Conservation (phyloP, 371 early-diverging fungal genomes). For the Mucor plumbeus region DNA sequence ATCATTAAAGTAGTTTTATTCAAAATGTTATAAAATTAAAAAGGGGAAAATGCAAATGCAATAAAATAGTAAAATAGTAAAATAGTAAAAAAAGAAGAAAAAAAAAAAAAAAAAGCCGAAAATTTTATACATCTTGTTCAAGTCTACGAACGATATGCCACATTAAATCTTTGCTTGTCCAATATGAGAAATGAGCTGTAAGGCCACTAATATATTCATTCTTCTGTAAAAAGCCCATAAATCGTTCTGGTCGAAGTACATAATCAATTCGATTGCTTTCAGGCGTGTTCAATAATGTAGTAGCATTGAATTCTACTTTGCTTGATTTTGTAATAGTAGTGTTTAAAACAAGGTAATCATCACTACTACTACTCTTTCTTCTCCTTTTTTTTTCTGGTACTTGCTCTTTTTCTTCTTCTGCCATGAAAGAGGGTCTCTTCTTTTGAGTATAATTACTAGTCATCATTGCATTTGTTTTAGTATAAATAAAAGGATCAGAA, state of each 20-base stretch:
- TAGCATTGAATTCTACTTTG: not conserved
- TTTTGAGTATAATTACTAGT: not conserved
- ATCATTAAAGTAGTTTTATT: slow-evolving; percentile 12
- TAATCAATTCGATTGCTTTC: slow-evolving; percentile 36
- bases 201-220: slow-evolving; percentile 48
- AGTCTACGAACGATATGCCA: slow-evolving; percentile 53
- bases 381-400: not conserved
- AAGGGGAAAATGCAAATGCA: not conserved
- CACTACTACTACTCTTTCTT: not conserved
- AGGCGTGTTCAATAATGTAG: not conserved
- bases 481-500: not conserved
- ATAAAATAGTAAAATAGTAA: too few relatives aligned
- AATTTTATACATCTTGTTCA: slow-evolving; percentile 5
- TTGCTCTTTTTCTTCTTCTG: not conserved
- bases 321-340: slow-evolving; percentile 10
- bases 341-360: not conserved
- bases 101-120: not conserved
- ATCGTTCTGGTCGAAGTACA: slow-evolving; percentile 47
- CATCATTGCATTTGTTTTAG: not conserved
- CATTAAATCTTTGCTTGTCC: slow-evolving; percentile 53
- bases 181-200: slow-evolving; percentile 58
- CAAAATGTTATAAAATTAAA: not conserved
- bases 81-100: too few relatives aligned
- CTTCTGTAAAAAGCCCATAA: slow-evolving; percentile 47
- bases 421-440: not conserved